A percentile compares a stretch with the other conserved stretches of the same genome.
These are phyloP conservation scores for Colletotrichum nymphaeae DNA, from an alignment of 2,329 filamentous ascomycete species.

Conservation along the genomic window DNA sequence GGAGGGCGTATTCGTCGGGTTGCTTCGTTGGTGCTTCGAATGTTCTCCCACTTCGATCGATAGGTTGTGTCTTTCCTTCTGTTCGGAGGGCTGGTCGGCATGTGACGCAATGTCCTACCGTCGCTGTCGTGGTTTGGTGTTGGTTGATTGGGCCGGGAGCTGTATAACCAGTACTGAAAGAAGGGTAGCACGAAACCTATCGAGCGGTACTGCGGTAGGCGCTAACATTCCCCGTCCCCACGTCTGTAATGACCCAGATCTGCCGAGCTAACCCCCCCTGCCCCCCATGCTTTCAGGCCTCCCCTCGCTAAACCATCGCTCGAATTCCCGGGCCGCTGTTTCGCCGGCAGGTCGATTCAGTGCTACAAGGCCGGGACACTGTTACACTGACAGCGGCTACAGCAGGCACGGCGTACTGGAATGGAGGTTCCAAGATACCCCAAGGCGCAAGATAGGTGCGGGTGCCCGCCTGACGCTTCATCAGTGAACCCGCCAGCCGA, in stretches of 20 bases:
- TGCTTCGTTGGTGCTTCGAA: background rate
- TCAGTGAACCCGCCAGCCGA: background rate
- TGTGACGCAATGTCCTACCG: slow-evolving; percentile 38
- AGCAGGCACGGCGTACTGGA: background rate
- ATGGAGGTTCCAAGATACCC: background rate
- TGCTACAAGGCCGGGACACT: background rate
- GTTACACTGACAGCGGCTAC: background rate
- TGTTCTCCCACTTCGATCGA: background rate
- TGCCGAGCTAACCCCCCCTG: background rate
- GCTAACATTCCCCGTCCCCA: slow-evolving; percentile 15
- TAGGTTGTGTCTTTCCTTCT: background rate
- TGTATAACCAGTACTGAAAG: slow-evolving; percentile 12
- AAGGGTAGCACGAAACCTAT: slow-evolving; percentile 7
- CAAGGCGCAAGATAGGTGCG: background rate
- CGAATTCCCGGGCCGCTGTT: slow-evolving; percentile 29
- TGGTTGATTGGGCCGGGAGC: slow-evolving; percentile 19
- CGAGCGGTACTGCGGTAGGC: slow-evolving; percentile 3
- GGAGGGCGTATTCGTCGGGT: slow-evolving; percentile 2
- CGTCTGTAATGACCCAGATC: slow-evolving; percentile 14
- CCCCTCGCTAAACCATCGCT: background rate
- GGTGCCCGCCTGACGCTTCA: background rate
- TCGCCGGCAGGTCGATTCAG: slow-evolving; percentile 17
- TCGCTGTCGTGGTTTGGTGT: slow-evolving; percentile 13
- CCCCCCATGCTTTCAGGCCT: background rate
- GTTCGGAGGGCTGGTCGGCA: slow-evolving; percentile 30